phyloP scores from a whole-genome alignment of 192 early-diverging fungal species.

The Pecoramyces ruminantium region DNA sequence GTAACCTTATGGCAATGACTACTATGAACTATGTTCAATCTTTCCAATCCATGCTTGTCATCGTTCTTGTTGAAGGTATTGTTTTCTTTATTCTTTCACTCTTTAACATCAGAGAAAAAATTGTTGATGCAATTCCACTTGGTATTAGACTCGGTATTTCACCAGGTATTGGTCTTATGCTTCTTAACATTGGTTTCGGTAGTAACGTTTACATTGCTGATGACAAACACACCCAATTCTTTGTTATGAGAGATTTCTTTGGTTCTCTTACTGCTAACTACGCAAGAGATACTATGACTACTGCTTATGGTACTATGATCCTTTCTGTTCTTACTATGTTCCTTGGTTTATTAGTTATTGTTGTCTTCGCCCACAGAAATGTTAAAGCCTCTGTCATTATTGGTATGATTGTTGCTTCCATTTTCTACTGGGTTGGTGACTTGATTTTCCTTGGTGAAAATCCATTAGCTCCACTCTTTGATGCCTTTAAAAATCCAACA shows the following conservation, averaged over 20 bases:
- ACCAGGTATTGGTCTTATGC: conserved; percentile 63
- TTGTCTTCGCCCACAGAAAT: neutral
- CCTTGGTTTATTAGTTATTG: neutral
- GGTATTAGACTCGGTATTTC: conserved; percentile 61
- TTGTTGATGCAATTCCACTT: conserved; percentile 52
- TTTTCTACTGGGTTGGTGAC: neutral
- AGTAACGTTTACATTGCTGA: conserved; percentile 39
- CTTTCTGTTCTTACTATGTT: neutral
- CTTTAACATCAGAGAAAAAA: conserved; percentile 62
- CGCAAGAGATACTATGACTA: neutral
- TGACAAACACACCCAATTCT: conserved; percentile 35
- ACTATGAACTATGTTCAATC: conserved; percentile 42
- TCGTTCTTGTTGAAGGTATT: conserved; percentile 67
- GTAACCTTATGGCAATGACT: conserved; percentile 59
- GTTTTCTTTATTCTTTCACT: conserved; percentile 60
- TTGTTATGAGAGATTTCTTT: conserved; percentile 40
- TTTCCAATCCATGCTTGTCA: conserved; percentile 21
- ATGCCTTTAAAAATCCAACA: too few relatives aligned
- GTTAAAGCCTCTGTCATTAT: neutral
- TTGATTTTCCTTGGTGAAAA: neutral
- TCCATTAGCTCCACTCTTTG: neutral
- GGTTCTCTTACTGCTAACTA: conserved; percentile 30
- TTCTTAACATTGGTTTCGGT: conserved; percentile 50
- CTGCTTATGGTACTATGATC: neutral
- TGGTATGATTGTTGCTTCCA: neutral